Base-by-base conservation (phyloP, 768 basidiomycete genomes). In the Macrolepiota dolichaula region DNA sequence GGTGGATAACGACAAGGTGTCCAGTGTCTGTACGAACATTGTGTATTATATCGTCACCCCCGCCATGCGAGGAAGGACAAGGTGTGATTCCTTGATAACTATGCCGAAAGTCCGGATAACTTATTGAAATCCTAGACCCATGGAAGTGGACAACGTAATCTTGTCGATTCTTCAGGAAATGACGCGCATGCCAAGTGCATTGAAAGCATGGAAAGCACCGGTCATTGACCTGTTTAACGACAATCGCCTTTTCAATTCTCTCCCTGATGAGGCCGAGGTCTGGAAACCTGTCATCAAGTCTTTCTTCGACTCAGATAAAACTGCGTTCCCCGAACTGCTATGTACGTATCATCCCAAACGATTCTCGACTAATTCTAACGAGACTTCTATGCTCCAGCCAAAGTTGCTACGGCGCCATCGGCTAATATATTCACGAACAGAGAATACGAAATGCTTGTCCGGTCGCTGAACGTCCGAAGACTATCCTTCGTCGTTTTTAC, bases 381-480 rank as follows among this genome's bases (percentile, higher is more conserved):
- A 50, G 17, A 27, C 38, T 1, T 24, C 46, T 19, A 47, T 49
- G n/a, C 40, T 68, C 69, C 25, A 81, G 96, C 87, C 70, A 85
- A 84, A 76, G 85, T 96, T 55, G 87, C 91, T 1, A 86, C 91
- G 2, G 85, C 88, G 0, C 89, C 97, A 1, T 96, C 96, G 0
- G 88, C 94, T 19, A 98, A 97, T 68, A 97, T 99, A 57, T 99
- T 99, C 73, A 89, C 94, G 32, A 98, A 94, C 69, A 80, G 91
- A 50, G 97, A 98, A 70, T 92, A 94, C 58, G 97, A 99, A 74
- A 96, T 91, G 84, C 76, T 94, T 0, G 76, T 89, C 27, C 85
- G 94, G 25, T 94, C 94, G 2, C 76, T 95, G 55, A 95, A 92
- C 68, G 78, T 99, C 19, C 85, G 97, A 44, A 81, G 96, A 35